Conservation (phyloP, 768 basidiomycete species). For the Ramaria rubella region DNA sequence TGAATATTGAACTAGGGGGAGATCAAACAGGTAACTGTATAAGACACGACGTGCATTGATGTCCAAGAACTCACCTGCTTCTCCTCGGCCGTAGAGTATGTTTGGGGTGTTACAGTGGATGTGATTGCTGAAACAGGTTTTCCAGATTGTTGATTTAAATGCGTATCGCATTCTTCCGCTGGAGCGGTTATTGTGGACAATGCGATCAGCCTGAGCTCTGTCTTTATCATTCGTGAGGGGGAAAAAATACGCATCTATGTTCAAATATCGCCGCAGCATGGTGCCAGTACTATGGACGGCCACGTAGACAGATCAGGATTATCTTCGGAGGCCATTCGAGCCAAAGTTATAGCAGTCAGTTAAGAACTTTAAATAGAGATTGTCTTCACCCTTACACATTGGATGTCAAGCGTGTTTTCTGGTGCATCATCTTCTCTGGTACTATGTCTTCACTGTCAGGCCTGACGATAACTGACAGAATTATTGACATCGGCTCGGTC, state of each 20-base stretch:
- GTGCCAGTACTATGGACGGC: slow-evolving; percentile 9
- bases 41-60: too few relatives aligned
- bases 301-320: neutral
- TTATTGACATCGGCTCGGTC: too few relatives aligned
- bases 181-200: slow-evolving; percentile 15
- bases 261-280: slow-evolving; percentile 4
- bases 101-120: slow-evolving; percentile 21
- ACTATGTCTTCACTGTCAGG: neutral
- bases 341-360: neutral
- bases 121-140: slow-evolving; percentile 15
- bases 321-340: neutral
- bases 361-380: neutral
- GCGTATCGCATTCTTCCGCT: slow-evolving; percentile 14
- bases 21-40: slow-evolving; percentile 12
- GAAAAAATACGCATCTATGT: slow-evolving; percentile 16
- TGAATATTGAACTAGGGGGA: slow-evolving; percentile 16
- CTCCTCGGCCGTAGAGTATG: slow-evolving; percentile 12
- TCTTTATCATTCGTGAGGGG: slow-evolving; percentile 8
- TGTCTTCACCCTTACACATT: slow-evolving; percentile 17
- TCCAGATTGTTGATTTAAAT: slow-evolving; percentile 15
- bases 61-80: too few relatives aligned
- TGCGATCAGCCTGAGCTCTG: too few relatives aligned
- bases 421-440: slow-evolving; percentile 19
- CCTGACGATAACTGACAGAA: too few relatives aligned
- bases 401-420: slow-evolving; percentile 14